Evolutionary conservation across 352 stramenopile genomes (phyloP).

Genomic region (Pythium myriotylum): DNA sequence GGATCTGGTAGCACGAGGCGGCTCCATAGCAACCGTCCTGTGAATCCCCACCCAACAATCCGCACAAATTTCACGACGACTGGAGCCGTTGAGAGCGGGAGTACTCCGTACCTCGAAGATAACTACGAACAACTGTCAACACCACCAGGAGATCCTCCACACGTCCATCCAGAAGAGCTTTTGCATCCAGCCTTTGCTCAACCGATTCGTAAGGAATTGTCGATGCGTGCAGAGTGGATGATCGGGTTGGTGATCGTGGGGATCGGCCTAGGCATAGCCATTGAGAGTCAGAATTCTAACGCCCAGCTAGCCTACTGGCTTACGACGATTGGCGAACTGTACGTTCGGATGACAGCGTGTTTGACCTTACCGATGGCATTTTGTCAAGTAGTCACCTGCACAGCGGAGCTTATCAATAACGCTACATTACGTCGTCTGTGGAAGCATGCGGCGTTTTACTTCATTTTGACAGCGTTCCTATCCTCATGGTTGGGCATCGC

Average conservation of each 20-base stretch:
- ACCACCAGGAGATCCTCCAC: constrained; percentile 51
- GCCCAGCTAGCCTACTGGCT: constrained; percentile 55
- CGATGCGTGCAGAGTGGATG: constrained; percentile 48
- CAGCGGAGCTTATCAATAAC: constrained; percentile 50
- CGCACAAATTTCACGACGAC: constrained; percentile 54
- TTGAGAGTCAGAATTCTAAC: constrained; percentile 35
- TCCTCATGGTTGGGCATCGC: constrained; percentile 32
- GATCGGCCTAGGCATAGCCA: constrained; percentile 41
- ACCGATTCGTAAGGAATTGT: constrained; percentile 27
- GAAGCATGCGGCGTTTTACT: constrained; percentile 43
- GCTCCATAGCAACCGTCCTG: constrained; percentile 13
- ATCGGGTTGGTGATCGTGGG: constrained; percentile 39
- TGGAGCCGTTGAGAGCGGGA: constrained; percentile 5
- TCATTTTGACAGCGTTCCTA: constrained; percentile 36
- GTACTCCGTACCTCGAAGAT: constrained; percentile 31
- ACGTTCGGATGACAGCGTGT: constrained; percentile 60
- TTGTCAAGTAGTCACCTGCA: constrained; percentile 58
- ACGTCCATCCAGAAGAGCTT: constrained; percentile 28
- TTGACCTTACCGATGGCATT: constrained; percentile 63
- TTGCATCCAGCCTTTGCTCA: constrained; percentile 13
- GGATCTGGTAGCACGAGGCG: constrained; percentile 20
- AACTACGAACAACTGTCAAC: constrained; percentile 56
- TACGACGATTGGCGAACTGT: constrained; percentile 52
- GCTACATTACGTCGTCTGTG: constrained; percentile 43
- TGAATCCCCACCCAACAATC: constrained; percentile 34